Conservation (phyloP, 2,329 filamentous ascomycete genomes). For the Corynespora cassiicola region DNA sequence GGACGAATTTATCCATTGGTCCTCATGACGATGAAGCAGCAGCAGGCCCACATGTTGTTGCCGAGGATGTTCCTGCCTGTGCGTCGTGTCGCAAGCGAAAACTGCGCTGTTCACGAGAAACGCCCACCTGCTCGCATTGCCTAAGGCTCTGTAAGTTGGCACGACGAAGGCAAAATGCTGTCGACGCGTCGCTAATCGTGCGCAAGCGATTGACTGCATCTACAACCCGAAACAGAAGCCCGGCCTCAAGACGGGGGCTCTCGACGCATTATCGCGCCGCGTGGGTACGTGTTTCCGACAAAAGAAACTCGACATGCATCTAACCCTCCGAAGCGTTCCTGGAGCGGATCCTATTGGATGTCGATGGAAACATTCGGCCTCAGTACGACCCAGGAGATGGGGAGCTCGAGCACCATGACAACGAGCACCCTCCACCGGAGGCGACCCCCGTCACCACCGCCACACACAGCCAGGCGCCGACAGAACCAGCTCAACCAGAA, state of each 20-base stretch:
- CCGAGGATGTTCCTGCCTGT: conserved; percentile 38
- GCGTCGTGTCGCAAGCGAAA: conserved; percentile 41
- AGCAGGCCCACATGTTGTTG: conserved; percentile 19
- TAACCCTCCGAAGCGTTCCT: conserved; percentile 31
- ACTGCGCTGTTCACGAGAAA: conserved; percentile 37
- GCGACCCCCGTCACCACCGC: too few relatives aligned
- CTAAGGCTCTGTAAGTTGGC: conserved; percentile 34
- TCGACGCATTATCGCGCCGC: conserved; percentile 41
- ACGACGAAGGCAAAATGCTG: background rate
- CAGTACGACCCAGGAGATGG: conserved; percentile 29
- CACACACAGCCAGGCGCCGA: too few relatives aligned
- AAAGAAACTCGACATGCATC: conserved; percentile 3
- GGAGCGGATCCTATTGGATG: conserved; percentile 37
- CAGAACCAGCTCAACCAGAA: too few relatives aligned
- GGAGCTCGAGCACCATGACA: too few relatives aligned
- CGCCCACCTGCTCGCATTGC: conserved; percentile 40
- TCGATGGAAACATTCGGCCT: conserved; percentile 27
- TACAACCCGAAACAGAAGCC: conserved; percentile 43
- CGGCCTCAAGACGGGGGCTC: conserved; percentile 39
- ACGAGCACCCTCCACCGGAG: too few relatives aligned
- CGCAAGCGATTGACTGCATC: conserved; percentile 32
- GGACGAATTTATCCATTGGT: conserved; percentile 40
- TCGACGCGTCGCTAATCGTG: conserved; percentile 13
- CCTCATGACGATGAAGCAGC: conserved; percentile 30
- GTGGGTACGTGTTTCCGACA: conserved; percentile 31